Conservation (phyloP, 1,284 basidiomycete species). For the Quambalaria eucalypti region DNA sequence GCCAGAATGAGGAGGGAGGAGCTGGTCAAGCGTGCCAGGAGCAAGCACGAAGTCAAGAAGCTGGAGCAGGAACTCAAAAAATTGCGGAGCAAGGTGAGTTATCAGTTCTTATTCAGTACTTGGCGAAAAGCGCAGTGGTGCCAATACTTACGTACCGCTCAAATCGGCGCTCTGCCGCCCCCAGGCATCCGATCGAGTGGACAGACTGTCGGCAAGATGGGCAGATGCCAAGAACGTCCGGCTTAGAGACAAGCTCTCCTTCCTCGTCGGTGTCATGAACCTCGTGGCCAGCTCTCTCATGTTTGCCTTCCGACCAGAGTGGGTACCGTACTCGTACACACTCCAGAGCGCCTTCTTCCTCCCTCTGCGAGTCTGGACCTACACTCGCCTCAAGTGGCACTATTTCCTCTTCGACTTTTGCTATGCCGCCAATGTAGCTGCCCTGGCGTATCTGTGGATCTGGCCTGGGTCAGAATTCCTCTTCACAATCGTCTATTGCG, state of each 20-base stretch:
- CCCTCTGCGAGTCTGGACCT: constrained; percentile 63
- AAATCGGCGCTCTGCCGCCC: too few relatives aligned
- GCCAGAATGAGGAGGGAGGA: constrained; percentile 56
- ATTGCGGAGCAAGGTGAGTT: constrained; percentile 60
- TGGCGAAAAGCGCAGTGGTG: too few relatives aligned
- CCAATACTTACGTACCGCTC: too few relatives aligned
- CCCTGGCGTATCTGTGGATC: constrained; percentile 58
- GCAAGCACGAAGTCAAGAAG: constrained; percentile 51
- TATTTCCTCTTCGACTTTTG: constrained; percentile 60
- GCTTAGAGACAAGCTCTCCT: constrained; percentile 54
- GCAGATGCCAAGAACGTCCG: constrained; percentile 81
- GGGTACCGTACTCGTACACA: constrained; percentile 66
- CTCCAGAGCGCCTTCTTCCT: constrained; percentile 66
- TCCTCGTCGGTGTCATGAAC: constrained; percentile 82
- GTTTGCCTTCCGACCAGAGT: constrained; percentile 70
- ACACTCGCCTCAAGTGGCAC: constrained; percentile 59
- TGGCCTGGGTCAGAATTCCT: constrained; percentile 25
- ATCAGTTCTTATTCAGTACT: too few relatives aligned
- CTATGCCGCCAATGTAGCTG: constrained; percentile 9
- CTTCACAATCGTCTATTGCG: constrained; percentile 33
- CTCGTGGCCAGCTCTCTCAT: constrained; percentile 72
- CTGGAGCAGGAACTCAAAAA: constrained; percentile 73
- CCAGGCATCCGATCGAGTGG: constrained; percentile 67
- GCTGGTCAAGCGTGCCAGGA: constrained; percentile 60
- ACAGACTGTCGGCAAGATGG: constrained; percentile 64